A percentile compares a stretch with the other conserved stretches of the same genome.
phyloP scores from a whole-genome alignment of 169 alveolate species.

The Plasmodium vivax region DNA sequence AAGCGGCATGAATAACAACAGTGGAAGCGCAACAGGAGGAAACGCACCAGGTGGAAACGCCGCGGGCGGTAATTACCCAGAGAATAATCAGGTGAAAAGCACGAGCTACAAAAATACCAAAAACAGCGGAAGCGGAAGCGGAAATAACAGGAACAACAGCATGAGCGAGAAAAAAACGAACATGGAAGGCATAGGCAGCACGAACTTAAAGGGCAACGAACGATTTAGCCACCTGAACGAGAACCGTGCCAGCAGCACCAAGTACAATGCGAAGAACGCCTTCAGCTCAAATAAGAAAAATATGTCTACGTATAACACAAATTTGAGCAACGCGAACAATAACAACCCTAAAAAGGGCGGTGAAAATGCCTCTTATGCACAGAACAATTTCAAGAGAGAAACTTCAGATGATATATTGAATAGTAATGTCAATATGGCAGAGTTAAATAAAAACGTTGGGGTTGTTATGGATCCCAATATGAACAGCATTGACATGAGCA shows the following conservation, averaged over 20 bases:
- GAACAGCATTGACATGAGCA: conserved; percentile 13
- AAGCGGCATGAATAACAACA: neutral
- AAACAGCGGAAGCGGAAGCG: neutral
- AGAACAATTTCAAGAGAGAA: conserved; percentile 38
- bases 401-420: conserved; percentile 19
- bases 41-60: neutral
- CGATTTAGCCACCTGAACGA: conserved; percentile 49
- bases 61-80: conserved; percentile 5
- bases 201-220: neutral
- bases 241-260: conserved; percentile 12
- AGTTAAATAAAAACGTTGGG: conserved; percentile 21
- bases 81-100: conserved; percentile 16
- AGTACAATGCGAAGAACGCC: conserved; percentile 15
- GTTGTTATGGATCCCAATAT: neutral
- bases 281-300: conserved; percentile 33
- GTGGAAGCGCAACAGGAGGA: neutral
- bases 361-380: neutral
- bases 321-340: neutral
- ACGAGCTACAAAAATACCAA: conserved; percentile 2
- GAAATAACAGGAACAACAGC: conserved; percentile 5
- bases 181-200: conserved; percentile 7
- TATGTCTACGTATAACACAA: conserved; percentile 6
- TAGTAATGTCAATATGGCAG: neutral
- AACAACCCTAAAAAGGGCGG: neutral
- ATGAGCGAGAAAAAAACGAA: conserved; percentile 16